Conservation (phyloP, 495 filamentous ascomycete species). For the Sabuloglossum arenarium region DNA sequence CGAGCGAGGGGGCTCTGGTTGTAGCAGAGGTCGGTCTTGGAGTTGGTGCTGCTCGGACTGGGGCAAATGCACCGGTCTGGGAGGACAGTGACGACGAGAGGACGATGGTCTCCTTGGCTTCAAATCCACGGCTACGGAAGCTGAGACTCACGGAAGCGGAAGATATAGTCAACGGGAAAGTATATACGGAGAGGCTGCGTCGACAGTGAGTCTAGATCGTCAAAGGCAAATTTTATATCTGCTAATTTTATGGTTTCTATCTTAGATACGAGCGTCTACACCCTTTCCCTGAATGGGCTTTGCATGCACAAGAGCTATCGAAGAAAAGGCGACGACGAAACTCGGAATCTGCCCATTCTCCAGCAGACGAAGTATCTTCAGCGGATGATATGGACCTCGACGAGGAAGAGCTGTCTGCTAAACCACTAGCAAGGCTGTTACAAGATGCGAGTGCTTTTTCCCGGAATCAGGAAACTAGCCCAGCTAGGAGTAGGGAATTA, state of each 20-base stretch:
- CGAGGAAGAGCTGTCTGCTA: constrained; percentile 37
- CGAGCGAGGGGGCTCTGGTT: background rate
- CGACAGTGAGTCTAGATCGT: constrained; percentile 27
- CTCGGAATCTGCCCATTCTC: background rate
- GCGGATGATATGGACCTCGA: constrained; percentile 30
- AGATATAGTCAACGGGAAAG: constrained; percentile 65
- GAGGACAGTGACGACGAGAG: constrained; percentile 91
- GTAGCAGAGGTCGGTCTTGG: background rate
- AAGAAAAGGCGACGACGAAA: constrained; percentile 31
- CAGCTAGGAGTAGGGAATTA: constrained; percentile 36
- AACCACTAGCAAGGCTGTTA: constrained; percentile 64
- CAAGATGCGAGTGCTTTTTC: constrained; percentile 40
- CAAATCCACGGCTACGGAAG: constrained; percentile 53
- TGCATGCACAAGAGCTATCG: constrained; percentile 16
- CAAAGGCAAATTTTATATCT: background rate
- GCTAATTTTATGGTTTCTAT: background rate
- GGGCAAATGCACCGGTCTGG: constrained; percentile 38
- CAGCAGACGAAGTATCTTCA: constrained; percentile 9
- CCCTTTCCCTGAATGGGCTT: constrained; percentile 63
- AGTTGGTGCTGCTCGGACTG: constrained; percentile 20
- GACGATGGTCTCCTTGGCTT: constrained; percentile 58
- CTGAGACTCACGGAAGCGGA: constrained; percentile 59
- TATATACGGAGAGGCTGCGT: constrained; percentile 62
- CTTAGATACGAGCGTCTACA: constrained; percentile 42
- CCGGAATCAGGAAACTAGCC: constrained; percentile 20